Conservation (phyloP, 2,329 filamentous ascomycete species). For the Verticillium longisporum region DNA sequence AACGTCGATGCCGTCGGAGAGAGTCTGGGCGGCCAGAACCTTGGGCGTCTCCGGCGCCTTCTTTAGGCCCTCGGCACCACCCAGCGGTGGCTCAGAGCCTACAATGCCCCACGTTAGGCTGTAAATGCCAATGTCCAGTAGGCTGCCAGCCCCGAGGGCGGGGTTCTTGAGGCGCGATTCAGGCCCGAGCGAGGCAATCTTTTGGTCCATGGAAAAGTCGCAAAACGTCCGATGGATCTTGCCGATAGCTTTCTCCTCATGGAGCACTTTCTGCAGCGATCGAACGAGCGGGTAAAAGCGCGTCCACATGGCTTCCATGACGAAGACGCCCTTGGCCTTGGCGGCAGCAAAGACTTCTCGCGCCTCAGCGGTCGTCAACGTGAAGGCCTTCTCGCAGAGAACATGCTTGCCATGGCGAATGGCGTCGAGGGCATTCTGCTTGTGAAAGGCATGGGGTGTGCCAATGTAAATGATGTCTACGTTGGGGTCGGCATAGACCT, state of each 20-base stretch:
- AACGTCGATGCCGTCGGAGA: slow-evolving; percentile 25
- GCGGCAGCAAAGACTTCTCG: slow-evolving; percentile 31
- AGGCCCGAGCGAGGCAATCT: slow-evolving; percentile 21
- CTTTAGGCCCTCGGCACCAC: slow-evolving; percentile 11
- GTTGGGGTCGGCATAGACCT: slow-evolving; percentile 29
- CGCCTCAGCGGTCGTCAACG: slow-evolving; percentile 30
- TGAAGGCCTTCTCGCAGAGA: slow-evolving; percentile 38
- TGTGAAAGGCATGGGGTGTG: slow-evolving; percentile 36
- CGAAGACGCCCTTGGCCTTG: slow-evolving; percentile 28
- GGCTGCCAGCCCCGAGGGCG: slow-evolving; percentile 30
- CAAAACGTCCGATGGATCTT: slow-evolving; percentile 28
- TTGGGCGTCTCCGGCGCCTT: slow-evolving; percentile 17
- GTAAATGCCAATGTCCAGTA: slow-evolving; percentile 39
- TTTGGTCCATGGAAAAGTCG: slow-evolving; percentile 30
- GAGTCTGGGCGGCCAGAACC: slow-evolving; percentile 27
- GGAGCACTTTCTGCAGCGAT: slow-evolving; percentile 25
- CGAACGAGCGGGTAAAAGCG: slow-evolving; percentile 31
- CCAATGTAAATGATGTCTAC: slow-evolving; percentile 40
- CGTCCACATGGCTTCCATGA: slow-evolving; percentile 41
- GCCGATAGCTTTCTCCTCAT: slow-evolving; percentile 31
- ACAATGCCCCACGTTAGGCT: slow-evolving; percentile 31
- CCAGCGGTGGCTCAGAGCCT: slow-evolving; percentile 21
- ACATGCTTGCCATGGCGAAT: slow-evolving; percentile 34
- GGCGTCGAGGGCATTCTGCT: slow-evolving; percentile 33
- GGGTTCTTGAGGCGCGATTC: slow-evolving; percentile 27